Conservation (phyloP, 2,329 filamentous ascomycete species). For the Stemphylium lycopersici region DNA sequence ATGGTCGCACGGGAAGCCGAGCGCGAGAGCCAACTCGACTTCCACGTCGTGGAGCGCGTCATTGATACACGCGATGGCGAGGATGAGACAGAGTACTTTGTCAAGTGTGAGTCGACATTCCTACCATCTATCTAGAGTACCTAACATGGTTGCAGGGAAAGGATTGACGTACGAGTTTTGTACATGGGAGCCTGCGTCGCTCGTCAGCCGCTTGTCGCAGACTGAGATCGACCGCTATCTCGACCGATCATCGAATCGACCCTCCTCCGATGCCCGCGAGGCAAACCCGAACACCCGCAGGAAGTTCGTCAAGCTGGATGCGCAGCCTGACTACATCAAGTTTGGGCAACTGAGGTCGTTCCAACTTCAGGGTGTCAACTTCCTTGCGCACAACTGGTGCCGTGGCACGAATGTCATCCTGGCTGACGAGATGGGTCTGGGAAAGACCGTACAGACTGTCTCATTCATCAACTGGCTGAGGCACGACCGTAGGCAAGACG, state of each 20-base stretch:
- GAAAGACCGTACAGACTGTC: constrained; percentile 97
- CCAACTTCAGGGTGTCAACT: constrained; percentile 92
- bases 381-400: constrained; percentile 95
- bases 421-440: constrained; percentile 97
- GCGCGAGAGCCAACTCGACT: constrained; percentile 85
- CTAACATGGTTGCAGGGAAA: constrained; percentile 62
- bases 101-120: constrained; percentile 73
- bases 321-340: constrained; percentile 84
- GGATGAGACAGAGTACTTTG: constrained; percentile 82
- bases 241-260: constrained; percentile 80
- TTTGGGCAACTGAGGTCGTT: constrained; percentile 88
- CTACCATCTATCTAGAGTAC: constrained; percentile 17
- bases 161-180: constrained; percentile 90
- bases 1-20: constrained; percentile 93
- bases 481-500: constrained; percentile 86
- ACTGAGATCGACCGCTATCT: constrained; percentile 90
- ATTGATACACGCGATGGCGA: constrained; percentile 83
- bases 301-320: constrained; percentile 63
- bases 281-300: constrained; percentile 73
- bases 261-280: constrained; percentile 79
- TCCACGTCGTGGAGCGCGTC: constrained; percentile 89
- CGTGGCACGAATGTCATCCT: constrained; percentile 94
- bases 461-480: constrained; percentile 97
- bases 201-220: constrained; percentile 80
- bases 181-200: constrained; percentile 84